Conservation (phyloP, 306 rosid species). For the Vigna hirtella region DNA sequence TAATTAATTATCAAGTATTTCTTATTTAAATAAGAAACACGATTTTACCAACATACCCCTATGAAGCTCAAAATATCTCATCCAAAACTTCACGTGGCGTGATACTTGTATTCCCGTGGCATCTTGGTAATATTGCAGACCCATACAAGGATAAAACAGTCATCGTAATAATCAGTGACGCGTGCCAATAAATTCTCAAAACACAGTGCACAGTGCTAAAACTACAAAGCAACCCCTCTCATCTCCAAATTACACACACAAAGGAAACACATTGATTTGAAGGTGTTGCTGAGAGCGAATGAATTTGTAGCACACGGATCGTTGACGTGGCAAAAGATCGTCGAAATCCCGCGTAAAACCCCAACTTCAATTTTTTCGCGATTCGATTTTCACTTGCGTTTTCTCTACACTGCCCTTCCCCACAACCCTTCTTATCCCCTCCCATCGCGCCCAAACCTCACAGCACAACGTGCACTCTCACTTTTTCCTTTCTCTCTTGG, state of each 20-base stretch:
- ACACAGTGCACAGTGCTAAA: neutral
- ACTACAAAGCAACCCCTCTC: conserved; percentile 6
- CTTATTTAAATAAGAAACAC: no score
- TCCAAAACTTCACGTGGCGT: conserved; percentile 40
- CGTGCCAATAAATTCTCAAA: conserved; percentile 24
- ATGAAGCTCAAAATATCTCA: conserved; percentile 18
- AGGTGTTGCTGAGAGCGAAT: neutral
- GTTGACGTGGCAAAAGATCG: conserved; percentile 61
- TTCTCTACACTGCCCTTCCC: conserved; percentile 45
- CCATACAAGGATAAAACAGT: conserved; percentile 32
- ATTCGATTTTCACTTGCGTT: conserved; percentile 45
- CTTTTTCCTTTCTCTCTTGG: neutral
- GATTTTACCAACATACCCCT: conserved; percentile 44
- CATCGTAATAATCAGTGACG: neutral
- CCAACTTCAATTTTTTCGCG: conserved; percentile 61
- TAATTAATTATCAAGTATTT: neutral
- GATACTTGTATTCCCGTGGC: conserved; percentile 19
- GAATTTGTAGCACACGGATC: conserved; percentile 48
- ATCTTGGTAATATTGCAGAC: neutral
- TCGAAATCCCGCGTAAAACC: conserved; percentile 94
- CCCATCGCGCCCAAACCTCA: conserved; percentile 39
- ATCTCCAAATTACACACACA: conserved; percentile 58
- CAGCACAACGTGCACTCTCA: conserved; percentile 40
- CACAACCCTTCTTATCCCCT: conserved; percentile 58
- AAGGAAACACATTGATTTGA: conserved; percentile 60